Evolutionary conservation across 2,329 filamentous ascomycete species (phyloP).

Genomic region (Hypoxylon sp.): DNA sequence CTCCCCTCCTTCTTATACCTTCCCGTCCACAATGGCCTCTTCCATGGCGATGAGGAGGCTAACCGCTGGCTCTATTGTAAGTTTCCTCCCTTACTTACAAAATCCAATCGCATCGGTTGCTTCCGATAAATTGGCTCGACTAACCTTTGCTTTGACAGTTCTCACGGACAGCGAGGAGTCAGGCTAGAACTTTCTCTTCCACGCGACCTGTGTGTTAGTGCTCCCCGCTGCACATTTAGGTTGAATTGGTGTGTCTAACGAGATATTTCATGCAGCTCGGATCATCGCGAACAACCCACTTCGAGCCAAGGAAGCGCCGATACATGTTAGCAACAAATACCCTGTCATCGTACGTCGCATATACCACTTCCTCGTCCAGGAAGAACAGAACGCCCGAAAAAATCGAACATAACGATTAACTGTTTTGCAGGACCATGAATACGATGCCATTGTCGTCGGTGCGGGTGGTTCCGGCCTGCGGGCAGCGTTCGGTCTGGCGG

Average conservation of each 20-base stretch:
- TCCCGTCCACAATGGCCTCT: slow-evolving; percentile 60
- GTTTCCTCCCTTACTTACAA: slow-evolving; percentile 46
- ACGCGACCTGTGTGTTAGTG: slow-evolving; percentile 79
- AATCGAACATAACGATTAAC: slow-evolving; percentile 39
- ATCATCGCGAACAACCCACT: slow-evolving; percentile 87
- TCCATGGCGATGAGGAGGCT: slow-evolving; percentile 71
- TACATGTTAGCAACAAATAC: slow-evolving; percentile 88
- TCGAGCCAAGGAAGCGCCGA: slow-evolving; percentile 91
- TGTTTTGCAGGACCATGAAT: slow-evolving; percentile 82
- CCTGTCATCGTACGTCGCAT: slow-evolving; percentile 80
- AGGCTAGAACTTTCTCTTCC: slow-evolving; percentile 84
- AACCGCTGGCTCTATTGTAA: slow-evolving; percentile 63
- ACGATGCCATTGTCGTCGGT: slow-evolving; percentile 94
- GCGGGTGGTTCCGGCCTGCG: slow-evolving; percentile 83
- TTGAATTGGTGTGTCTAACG: slow-evolving; percentile 23
- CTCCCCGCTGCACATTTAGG: background rate
- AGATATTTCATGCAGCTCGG: slow-evolving; percentile 64
- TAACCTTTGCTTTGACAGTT: slow-evolving; percentile 58
- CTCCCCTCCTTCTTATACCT: slow-evolving; percentile 30
- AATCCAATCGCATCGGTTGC: slow-evolving; percentile 17
- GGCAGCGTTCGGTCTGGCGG: slow-evolving; percentile 84
- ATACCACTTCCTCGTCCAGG: slow-evolving; percentile 8
- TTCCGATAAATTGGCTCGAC: slow-evolving; percentile 5
- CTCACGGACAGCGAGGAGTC: slow-evolving; percentile 67
- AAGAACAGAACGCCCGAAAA: too few relatives aligned